Percentiles rank a stretch among this genome's conserved stretches.
phyloP scores from a whole-genome alignment of 2,329 filamentous ascomycete species.

The Penicillium olsonii region DNA sequence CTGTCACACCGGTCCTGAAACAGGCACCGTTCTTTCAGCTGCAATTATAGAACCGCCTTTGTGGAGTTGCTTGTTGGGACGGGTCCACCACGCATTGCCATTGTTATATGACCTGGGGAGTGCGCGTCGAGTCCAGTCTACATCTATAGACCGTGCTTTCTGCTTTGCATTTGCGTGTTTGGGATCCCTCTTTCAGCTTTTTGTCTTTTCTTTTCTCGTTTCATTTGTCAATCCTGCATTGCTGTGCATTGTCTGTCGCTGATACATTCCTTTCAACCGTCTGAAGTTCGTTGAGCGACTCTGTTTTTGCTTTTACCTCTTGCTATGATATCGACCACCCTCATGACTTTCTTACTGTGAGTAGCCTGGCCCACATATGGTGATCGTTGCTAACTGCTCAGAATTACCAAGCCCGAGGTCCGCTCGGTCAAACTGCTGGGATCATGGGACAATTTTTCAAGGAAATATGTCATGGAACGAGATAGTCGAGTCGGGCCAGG shows the following conservation, averaged over 20 bases:
- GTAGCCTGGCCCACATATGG: conserved; percentile 6
- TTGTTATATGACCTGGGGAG: conserved; percentile 4
- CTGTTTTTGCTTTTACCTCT: conserved; percentile 10
- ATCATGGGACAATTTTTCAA: conserved; percentile 93
- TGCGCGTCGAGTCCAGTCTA: background rate
- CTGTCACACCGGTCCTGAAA: conserved; percentile 26
- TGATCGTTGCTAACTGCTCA: conserved; percentile 24
- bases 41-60: conserved; percentile 26
- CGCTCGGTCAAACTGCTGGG: conserved; percentile 76
- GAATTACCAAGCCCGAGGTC: conserved; percentile 38
- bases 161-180: conserved; percentile 9
- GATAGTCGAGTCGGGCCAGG: conserved; percentile 72
- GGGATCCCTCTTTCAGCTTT: conserved; percentile 8
- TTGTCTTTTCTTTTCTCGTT: background rate
- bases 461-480: conserved; percentile 75
- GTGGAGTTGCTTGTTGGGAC: conserved; percentile 12
- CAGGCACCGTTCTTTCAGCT: conserved; percentile 15
- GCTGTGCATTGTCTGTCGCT: conserved; percentile 2
- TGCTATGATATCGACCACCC: conserved; percentile 36
- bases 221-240: conserved; percentile 7
- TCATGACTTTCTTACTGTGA: conserved; percentile 41
- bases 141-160: conserved; percentile 9
- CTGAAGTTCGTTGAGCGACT: conserved; percentile 1
- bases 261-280: background rate
- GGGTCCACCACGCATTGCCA: conserved; percentile 1